phyloP scores from a whole-genome alignment of 768 basidiomycete genomes.

The Rhizopogon salebrosus region DNA sequence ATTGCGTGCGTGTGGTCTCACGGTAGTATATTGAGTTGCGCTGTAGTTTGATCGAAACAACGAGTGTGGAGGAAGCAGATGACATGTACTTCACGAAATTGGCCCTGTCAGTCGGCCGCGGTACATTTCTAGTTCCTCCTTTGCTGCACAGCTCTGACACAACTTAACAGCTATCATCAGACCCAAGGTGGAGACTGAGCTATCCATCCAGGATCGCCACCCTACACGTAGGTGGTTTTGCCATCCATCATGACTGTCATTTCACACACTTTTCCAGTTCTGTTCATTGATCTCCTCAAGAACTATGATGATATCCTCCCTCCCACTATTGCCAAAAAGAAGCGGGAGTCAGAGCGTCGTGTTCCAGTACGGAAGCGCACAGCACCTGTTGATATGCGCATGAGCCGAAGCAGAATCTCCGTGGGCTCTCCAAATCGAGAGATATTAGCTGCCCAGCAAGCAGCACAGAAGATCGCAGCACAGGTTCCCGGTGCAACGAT shows the following conservation, averaged over 20 bases:
- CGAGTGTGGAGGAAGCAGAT: conserved; percentile 63
- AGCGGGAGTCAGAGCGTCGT: conserved; percentile 81
- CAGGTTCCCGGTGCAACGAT: conserved; percentile 10
- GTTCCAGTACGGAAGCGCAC: conserved; percentile 83
- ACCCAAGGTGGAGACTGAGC: conserved; percentile 74
- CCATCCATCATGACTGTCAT: background rate
- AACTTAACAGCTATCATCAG: conserved; percentile 60
- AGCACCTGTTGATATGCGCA: conserved; percentile 81
- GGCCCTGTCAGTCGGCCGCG: conserved; percentile 79
- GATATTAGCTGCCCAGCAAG: conserved; percentile 65
- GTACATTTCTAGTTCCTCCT: conserved; percentile 40
- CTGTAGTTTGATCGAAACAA: conserved; percentile 61
- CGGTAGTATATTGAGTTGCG: conserved; percentile 4
- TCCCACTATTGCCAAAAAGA: conserved; percentile 78
- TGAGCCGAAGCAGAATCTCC: conserved; percentile 74
- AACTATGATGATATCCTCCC: conserved; percentile 74
- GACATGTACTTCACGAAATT: conserved; percentile 86
- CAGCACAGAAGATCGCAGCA: conserved; percentile 49
- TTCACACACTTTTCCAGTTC: conserved; percentile 36
- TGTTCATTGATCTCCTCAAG: conserved; percentile 82
- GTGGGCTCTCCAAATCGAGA: conserved; percentile 66
- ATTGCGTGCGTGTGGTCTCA: background rate
- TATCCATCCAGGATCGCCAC: conserved; percentile 91
- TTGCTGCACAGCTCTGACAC: background rate
- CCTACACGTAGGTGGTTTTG: conserved; percentile 52